phyloP scores from a whole-genome alignment of 1,139 yeast species.

The Kodamaea ohmeri region DNA sequence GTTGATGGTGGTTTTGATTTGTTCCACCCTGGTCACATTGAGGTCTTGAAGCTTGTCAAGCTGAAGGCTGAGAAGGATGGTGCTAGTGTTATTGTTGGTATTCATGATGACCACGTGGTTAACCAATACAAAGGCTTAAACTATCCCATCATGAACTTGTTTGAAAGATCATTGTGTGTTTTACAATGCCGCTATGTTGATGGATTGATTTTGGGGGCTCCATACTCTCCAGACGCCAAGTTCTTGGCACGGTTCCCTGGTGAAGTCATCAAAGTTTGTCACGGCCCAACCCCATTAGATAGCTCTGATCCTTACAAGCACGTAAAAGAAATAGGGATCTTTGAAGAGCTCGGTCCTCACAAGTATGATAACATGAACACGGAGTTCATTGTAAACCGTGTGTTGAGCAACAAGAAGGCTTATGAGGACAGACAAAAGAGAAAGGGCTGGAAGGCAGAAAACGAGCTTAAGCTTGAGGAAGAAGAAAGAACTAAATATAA shows the following conservation, averaged over 20 bases:
- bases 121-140: constrained; percentile 61
- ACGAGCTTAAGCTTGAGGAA: constrained; percentile 30
- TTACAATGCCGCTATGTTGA: constrained; percentile 85
- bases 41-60: constrained; percentile 51
- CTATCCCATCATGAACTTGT: constrained; percentile 82
- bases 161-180: constrained; percentile 84
- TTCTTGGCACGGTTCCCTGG: constrained; percentile 42
- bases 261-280: constrained; percentile 48
- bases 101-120: constrained; percentile 61
- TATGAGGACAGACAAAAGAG: constrained; percentile 77
- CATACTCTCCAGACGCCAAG: constrained; percentile 45
- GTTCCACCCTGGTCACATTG: constrained; percentile 91
- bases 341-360: constrained; percentile 50
- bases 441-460: constrained; percentile 69
- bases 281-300: constrained; percentile 56
- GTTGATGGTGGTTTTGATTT: constrained; percentile 89
- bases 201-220: constrained; percentile 69
- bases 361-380: constrained; percentile 60
- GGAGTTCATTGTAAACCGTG: constrained; percentile 64
- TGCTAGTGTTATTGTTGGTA: constrained; percentile 62
- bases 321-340: constrained; percentile 36
- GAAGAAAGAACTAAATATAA: constrained; percentile 18
- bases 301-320: constrained; percentile 43
- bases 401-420: constrained; percentile 58
- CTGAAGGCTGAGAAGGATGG: constrained; percentile 35